Conservation (phyloP, 257 asterid species). For the Rauvolfia tetraphylla region DNA sequence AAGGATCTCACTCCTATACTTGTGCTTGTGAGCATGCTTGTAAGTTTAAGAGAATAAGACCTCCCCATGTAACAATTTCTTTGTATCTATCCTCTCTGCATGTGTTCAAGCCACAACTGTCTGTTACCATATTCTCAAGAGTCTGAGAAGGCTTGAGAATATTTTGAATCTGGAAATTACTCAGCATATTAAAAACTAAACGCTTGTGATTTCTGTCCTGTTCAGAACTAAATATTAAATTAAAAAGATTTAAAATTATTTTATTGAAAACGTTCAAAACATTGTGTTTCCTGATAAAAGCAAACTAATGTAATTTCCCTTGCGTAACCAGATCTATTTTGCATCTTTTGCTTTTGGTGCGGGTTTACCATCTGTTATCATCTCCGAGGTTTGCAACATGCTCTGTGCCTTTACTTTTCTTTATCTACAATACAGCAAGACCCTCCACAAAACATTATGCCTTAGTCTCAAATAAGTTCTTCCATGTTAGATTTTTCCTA, state of each 20-base stretch:
- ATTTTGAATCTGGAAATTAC: background rate
- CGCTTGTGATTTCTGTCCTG: background rate
- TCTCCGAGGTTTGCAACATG: constrained; percentile 16
- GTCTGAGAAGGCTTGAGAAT: background rate
- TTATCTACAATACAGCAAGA: too few relatives aligned
- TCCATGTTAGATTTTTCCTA: constrained; percentile 6
- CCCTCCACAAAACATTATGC: background rate
- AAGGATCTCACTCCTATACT: constrained; percentile 11
- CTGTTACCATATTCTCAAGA: background rate
- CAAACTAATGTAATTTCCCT: background rate
- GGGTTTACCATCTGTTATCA: constrained; percentile 17
- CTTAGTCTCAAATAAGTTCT: background rate
- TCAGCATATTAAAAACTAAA: background rate
- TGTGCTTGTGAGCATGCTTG: constrained; percentile 6
- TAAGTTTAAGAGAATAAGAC: background rate
- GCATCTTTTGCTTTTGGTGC: constrained; percentile 15
- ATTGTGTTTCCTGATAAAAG: background rate
- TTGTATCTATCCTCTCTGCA: background rate
- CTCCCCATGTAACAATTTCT: background rate
- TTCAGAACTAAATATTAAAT: background rate
- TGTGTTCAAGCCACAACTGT: too few relatives aligned
- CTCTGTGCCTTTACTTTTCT: background rate
- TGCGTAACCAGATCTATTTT: constrained; percentile 13
- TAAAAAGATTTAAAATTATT: background rate
- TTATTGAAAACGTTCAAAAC: background rate